A percentile compares a stretch with the other conserved stretches of the same genome.
Conservation (phyloP, 108 stramenopile genomes). For the Nitzschia palea region DNA sequence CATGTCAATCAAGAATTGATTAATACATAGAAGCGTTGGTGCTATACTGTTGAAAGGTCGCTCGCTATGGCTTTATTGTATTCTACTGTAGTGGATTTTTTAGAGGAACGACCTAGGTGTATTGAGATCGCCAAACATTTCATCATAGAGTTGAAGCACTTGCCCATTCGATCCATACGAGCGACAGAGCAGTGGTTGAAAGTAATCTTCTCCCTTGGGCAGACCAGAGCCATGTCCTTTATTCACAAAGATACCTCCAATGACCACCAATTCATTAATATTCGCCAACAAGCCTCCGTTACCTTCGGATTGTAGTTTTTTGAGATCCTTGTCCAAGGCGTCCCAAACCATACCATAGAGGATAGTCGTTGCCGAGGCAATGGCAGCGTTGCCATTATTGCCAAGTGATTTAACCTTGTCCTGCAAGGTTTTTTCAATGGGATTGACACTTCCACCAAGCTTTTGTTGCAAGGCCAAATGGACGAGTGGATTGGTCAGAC, state of each 20-base stretch:
- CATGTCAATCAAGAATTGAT: too few species aligned
- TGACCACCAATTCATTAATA: background rate
- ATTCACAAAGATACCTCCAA: slow-evolving; percentile 11
- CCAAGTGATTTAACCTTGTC: background rate
- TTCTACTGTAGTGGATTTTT: too few species aligned
- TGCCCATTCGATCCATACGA: slow-evolving; percentile 2
- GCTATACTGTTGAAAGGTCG: too few species aligned
- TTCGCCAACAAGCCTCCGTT: background rate
- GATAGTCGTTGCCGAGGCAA: background rate
- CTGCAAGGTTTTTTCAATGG: background rate
- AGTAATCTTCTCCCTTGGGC: slow-evolving; percentile 13
- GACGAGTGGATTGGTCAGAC: background rate
- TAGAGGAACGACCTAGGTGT: slow-evolving; percentile 13
- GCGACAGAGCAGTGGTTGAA: slow-evolving; percentile 5
- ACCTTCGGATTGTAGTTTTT: background rate
- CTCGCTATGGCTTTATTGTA: too few species aligned
- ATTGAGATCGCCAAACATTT: slow-evolving; percentile 9
- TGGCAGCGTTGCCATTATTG: background rate
- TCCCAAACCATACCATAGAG: slow-evolving; percentile 3
- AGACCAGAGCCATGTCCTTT: slow-evolving; percentile 10
- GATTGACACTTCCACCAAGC: background rate
- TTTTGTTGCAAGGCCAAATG: background rate
- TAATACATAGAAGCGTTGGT: too few species aligned
- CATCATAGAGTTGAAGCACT: background rate
- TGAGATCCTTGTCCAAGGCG: background rate